phyloP scores from a whole-genome alignment of 345 rosid genomes.

The Corchorus capsularis region DNA sequence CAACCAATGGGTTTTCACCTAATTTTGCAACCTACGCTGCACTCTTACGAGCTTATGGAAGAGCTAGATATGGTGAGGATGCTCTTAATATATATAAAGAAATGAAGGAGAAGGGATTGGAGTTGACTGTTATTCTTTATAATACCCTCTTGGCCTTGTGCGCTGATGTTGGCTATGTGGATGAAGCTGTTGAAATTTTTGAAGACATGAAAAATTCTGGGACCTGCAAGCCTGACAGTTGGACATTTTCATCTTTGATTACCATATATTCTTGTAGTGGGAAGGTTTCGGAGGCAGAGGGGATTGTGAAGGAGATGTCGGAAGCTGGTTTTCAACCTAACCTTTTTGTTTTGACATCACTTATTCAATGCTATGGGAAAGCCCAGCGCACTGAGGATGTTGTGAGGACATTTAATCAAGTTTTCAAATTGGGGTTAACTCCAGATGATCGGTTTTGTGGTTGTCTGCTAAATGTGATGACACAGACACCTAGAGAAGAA shows the following conservation, averaged over 20 bases:
- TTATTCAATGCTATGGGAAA: constrained; percentile 94
- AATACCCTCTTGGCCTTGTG: constrained; percentile 87
- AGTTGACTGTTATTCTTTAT: constrained; percentile 62
- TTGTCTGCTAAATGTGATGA: constrained; percentile 86
- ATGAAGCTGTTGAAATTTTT: constrained; percentile 70
- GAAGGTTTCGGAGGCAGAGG: constrained; percentile 80
- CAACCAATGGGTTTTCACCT: constrained; percentile 58
- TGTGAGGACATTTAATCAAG: constrained; percentile 59
- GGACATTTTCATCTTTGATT: constrained; percentile 89
- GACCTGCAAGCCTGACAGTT: constrained; percentile 75
- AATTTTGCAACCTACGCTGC: constrained; percentile 65
- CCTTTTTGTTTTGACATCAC: constrained; percentile 82
- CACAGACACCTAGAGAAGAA: constrained; percentile 70
- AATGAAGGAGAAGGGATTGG: constrained; percentile 79
- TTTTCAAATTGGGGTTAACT: constrained; percentile 55
- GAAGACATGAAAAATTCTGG: constrained; percentile 66
- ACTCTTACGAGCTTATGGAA: constrained; percentile 79
- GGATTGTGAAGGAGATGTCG: constrained; percentile 64
- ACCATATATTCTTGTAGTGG: constrained; percentile 81
- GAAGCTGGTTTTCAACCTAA: constrained; percentile 82
- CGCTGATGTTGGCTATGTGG: constrained; percentile 74
- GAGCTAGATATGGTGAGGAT: constrained; percentile 79
- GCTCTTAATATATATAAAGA: constrained; percentile 63
- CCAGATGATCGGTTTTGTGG: constrained; percentile 90
- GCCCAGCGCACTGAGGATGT: constrained; percentile 72